Evolutionary conservation across 2,329 filamentous ascomycete genomes (phyloP), one percentile per base, ranked within the genome.

Genomic region (Trichoderma pleuroti): DNA sequence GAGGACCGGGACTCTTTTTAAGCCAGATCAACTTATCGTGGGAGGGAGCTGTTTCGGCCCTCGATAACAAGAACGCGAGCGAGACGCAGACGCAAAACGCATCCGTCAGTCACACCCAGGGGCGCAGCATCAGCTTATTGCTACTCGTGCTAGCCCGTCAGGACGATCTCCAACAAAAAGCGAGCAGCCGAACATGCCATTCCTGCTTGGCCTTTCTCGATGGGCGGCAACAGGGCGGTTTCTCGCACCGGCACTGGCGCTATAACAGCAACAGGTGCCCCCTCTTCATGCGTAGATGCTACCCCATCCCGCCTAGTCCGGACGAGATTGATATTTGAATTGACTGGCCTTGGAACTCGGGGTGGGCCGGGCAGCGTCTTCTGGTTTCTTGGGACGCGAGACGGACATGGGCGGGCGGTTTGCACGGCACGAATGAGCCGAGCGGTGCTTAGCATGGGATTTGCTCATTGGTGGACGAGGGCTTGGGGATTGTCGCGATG

Each of bases 81-180:
- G 18, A 26, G 42, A 54, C 26, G 39, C 26, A 63, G 21, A 42
- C 39, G 21, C n/a, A 36, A 39, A n/a, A n/a, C n/a, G 36, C 36
- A 18, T 39, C 36, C 18, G 36, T 36, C 56, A 64, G 59, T 42
- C 61, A 52, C 62, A 26, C 61, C 28, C 54, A 68, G 66, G 66
- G 68, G 68, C 68, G 68, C 68, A 70, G 68, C 68, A 70, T 70
- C 68, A 70, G 68, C 68, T 70, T 63, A 70, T 70, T 65, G 26
- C 39, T 28, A 68, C 14, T 36, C 56, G 21, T 36, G 21, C 64
- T 42, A 67, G 56, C 28, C 54, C 65, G 52, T 49, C 65, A 68
- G 30, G 65, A 12, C 57, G 56, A 68, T 68, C 56, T 39, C 32
- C n/a, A 2, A 2, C 21, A 28, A 28, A 28, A 28, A 28, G 26